These are phyloP conservation scores for Lepidium didymum DNA, from an alignment of 345 rosid species.

Conservation along the genomic window DNA sequence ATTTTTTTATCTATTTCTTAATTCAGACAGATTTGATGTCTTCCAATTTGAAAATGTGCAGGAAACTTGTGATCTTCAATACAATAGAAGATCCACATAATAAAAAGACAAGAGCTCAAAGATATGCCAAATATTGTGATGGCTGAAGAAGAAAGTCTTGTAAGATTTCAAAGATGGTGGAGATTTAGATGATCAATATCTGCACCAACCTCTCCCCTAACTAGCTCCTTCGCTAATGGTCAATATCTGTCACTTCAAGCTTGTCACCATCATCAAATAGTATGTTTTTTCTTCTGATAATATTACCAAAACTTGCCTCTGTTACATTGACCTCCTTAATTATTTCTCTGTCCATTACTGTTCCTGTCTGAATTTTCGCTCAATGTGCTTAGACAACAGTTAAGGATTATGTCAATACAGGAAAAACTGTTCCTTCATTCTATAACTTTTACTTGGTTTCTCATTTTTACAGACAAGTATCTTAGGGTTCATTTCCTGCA, in stretches of 20 bases:
- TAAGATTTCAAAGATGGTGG: slow-evolving; percentile 32
- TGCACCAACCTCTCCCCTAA: slow-evolving; percentile 33
- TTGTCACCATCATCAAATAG: slow-evolving; percentile 14
- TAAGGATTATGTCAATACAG: background rate
- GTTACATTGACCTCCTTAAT: slow-evolving; percentile 11
- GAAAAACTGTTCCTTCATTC: background rate
- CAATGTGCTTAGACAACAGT: background rate
- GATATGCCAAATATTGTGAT: slow-evolving; percentile 8
- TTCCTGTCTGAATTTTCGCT: background rate
- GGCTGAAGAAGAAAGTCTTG: slow-evolving; percentile 17
- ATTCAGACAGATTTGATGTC: background rate
- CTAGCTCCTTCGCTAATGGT: slow-evolving; percentile 26
- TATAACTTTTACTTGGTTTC: slow-evolving; percentile 10
- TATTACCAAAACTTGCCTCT: slow-evolving; percentile 3
- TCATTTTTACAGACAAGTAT: background rate
- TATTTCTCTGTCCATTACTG: slow-evolving; percentile 9
- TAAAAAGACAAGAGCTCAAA: slow-evolving; percentile 28
- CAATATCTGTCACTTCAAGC: slow-evolving; percentile 20
- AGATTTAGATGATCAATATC: slow-evolving; percentile 22
- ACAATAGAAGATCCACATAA: slow-evolving; percentile 22
- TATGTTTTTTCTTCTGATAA: slow-evolving; percentile 14
- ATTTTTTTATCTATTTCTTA: slow-evolving; percentile 6
- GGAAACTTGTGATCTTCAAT: slow-evolving; percentile 12
- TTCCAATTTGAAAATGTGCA: slow-evolving; percentile 12
- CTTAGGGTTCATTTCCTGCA: slow-evolving; percentile 11